Evolutionary conservation across 495 filamentous ascomycete genomes (phyloP).

Genomic region (Rhizodiscina lignyota): DNA sequence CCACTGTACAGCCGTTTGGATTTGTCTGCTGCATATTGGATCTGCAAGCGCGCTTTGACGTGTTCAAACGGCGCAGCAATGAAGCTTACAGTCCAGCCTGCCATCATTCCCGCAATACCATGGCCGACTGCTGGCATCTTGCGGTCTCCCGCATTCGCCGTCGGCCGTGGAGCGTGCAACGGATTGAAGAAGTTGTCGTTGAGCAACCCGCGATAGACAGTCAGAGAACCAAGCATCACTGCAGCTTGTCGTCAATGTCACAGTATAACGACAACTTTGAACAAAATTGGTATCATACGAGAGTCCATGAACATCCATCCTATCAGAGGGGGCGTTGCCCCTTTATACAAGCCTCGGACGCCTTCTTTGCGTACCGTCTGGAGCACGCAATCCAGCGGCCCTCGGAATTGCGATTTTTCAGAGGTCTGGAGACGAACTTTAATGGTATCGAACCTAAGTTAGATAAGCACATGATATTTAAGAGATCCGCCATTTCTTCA

Average conservation of each 20-base stretch:
- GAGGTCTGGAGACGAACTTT: conserved; percentile 95
- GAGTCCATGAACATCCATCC: conserved; percentile 99
- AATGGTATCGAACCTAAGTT: conserved; percentile 70
- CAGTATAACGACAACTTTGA: background rate
- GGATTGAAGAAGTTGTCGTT: conserved; percentile 59
- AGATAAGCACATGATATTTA: too few species aligned
- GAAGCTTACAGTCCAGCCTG: conserved; percentile 79
- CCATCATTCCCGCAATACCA: conserved; percentile 70
- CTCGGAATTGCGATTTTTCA: conserved; percentile 54
- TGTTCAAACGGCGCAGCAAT: conserved; percentile 92
- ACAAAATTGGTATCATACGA: conserved; percentile 28
- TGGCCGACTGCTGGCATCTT: conserved; percentile 67
- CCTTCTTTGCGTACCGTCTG: conserved; percentile 72
- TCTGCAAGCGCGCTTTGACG: conserved; percentile 82
- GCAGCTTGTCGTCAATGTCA: background rate
- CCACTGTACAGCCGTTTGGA: conserved; percentile 61
- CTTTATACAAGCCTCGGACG: conserved; percentile 69
- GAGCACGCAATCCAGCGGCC: conserved; percentile 72
- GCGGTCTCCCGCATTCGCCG: conserved; percentile 9
- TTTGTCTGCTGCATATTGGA: conserved; percentile 72
- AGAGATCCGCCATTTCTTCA: background rate
- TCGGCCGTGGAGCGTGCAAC: too few species aligned
- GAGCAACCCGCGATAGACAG: conserved; percentile 69
- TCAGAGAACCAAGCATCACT: conserved; percentile 82
- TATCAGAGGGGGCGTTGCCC: conserved; percentile 73